Evolutionary conservation across 768 basidiomycete species (phyloP).

Genomic region (Tulasnella sp.): DNA sequence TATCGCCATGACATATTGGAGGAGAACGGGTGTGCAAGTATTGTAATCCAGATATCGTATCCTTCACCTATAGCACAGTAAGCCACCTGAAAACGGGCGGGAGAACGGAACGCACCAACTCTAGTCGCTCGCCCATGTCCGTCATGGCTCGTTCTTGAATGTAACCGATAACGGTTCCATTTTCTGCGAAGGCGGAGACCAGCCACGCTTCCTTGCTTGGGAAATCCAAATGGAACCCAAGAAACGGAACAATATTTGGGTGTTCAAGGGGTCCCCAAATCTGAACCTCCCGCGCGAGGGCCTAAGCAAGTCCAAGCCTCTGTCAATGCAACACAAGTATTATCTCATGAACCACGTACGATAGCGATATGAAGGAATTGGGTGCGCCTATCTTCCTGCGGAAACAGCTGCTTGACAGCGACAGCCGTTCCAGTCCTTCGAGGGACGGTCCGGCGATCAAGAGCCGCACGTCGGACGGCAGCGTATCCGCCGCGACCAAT

Average conservation of each 20-base stretch:
- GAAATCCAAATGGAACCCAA: not conserved
- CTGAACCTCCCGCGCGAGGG: too few relatives aligned
- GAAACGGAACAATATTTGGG: not conserved
- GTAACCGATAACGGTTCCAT: not conserved
- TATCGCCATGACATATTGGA: not conserved
- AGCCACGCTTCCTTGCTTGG: not conserved
- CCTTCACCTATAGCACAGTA: not conserved
- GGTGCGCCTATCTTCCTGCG: too few relatives aligned
- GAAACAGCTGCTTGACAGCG: too few relatives aligned
- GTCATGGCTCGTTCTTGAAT: not conserved
- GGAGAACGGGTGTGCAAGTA: not conserved
- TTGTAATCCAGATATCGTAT: not conserved
- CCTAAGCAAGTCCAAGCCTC: too few relatives aligned
- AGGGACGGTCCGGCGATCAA: too few relatives aligned
- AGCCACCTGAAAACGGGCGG: not conserved
- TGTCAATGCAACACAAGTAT: too few relatives aligned
- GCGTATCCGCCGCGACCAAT: too few relatives aligned
- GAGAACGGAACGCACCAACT: not conserved
- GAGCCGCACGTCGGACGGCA: too few relatives aligned
- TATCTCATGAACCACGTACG: too few relatives aligned
- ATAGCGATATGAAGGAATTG: too few relatives aligned
- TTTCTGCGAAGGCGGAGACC: not conserved
- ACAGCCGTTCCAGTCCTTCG: too few relatives aligned
- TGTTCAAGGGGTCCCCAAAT: not conserved
- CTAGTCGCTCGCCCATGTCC: not conserved